Evolutionary conservation across 345 rosid species (phyloP).

Genomic region (Pistacia vera): DNA sequence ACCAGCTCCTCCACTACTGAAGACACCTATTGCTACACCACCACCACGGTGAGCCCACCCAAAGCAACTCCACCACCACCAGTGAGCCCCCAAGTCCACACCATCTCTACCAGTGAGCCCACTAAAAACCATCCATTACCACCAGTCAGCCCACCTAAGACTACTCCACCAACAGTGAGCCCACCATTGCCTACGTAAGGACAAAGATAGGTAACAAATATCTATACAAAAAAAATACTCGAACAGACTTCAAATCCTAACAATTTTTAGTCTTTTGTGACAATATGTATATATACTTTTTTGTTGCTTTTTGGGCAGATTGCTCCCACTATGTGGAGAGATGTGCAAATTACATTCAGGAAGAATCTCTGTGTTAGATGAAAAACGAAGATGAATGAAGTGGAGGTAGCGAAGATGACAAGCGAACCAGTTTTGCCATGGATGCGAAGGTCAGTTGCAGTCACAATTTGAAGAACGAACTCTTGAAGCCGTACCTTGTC

Average conservation of each 20-base stretch:
- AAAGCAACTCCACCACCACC: no score
- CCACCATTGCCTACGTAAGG: conserved; percentile 17
- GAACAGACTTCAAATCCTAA: no score
- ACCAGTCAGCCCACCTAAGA: conserved; percentile 1
- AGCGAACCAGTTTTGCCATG: conserved; percentile 73
- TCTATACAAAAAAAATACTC: no score
- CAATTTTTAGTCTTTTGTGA: neutral
- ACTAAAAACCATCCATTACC: neutral
- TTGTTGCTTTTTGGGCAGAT: neutral
- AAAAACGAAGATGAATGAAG: neutral
- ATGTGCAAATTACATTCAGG: conserved; percentile 85
- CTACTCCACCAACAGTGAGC: neutral
- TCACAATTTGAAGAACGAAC: conserved; percentile 52
- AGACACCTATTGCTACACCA: no score
- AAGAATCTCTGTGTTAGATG: conserved; percentile 54
- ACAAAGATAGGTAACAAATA: neutral
- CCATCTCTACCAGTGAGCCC: no score
- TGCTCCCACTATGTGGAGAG: conserved; percentile 42
- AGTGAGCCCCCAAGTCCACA: no score
- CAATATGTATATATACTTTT: neutral
- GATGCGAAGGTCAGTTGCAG: conserved; percentile 88
- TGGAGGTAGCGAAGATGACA: conserved; percentile 37
- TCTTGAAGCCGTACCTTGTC: conserved; percentile 68
- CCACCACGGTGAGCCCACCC: no score
- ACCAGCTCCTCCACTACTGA: no score